Conservation (phyloP, 2,329 filamentous ascomycete species). For the Ophiocordyceps camponoti-floridani region DNA sequence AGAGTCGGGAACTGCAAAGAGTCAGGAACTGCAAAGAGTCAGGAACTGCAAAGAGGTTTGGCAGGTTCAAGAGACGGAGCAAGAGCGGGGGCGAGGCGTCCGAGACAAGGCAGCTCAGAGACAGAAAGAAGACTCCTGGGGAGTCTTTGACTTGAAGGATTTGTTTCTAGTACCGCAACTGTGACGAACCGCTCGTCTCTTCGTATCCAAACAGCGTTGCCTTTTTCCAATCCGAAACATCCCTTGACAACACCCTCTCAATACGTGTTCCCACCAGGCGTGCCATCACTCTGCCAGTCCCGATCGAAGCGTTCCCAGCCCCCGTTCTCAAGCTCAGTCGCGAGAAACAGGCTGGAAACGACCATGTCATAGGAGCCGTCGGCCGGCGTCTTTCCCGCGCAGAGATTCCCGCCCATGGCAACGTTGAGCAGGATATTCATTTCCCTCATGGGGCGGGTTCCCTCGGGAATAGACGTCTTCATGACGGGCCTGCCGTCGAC, state of each 20-base stretch:
- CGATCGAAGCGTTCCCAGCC: constrained; percentile 35
- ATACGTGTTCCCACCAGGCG: constrained; percentile 15
- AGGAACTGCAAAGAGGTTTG: no score
- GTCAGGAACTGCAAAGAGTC: no score
- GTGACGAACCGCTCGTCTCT: no score
- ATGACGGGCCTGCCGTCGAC: constrained; percentile 38
- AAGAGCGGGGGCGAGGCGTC: no score
- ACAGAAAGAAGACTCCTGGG: no score
- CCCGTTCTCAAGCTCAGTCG: constrained; percentile 28
- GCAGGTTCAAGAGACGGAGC: no score
- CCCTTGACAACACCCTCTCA: constrained; percentile 1
- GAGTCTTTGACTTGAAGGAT: no score
- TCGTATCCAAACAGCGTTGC: no score
- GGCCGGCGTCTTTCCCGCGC: constrained; percentile 27
- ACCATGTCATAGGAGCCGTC: constrained; percentile 40
- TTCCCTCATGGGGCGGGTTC: constrained; percentile 35
- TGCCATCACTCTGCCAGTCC: constrained; percentile 22
- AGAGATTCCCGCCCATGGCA: constrained; percentile 45
- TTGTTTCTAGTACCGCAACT: no score
- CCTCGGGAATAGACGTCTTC: constrained; percentile 32
- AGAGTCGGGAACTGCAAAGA: no score
- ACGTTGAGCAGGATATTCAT: constrained; percentile 39
- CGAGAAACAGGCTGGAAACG: constrained; percentile 31
- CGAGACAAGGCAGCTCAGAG: no score
- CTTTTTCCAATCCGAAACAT: neutral